Percentiles rank a stretch among this genome's conserved stretches.
These are phyloP conservation scores for Candida ovalis DNA, from an alignment of 805 yeast species.

Conservation along the genomic window DNA sequence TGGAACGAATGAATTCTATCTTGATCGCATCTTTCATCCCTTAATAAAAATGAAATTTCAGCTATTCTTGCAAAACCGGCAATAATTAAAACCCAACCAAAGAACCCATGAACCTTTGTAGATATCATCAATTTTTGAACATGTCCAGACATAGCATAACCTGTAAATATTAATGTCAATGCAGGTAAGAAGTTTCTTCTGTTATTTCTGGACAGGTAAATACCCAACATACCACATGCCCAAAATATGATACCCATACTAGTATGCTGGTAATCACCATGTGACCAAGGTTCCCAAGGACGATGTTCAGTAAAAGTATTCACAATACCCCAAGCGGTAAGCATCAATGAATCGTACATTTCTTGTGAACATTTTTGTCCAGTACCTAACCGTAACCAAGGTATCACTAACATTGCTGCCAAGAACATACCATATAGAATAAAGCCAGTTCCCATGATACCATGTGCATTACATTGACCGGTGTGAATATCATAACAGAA, in stretches of 20 bases:
- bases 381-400: slow-evolving; percentile 63
- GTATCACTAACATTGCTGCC: slow-evolving; percentile 61
- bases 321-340: slow-evolving; percentile 87
- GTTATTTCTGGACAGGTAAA: slow-evolving; percentile 67
- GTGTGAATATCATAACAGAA: slow-evolving; percentile 81
- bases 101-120: slow-evolving; percentile 83
- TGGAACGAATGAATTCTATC: slow-evolving; percentile 68
- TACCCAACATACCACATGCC: slow-evolving; percentile 87
- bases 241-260: slow-evolving; percentile 97
- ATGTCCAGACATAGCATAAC: slow-evolving; percentile 93
- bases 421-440: slow-evolving; percentile 74
- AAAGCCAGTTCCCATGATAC: slow-evolving; percentile 92
- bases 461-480: slow-evolving; percentile 96
- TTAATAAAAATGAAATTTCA: slow-evolving; percentile 74
- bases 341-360: slow-evolving; percentile 73
- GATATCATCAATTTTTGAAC: slow-evolving; percentile 70
- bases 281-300: slow-evolving; percentile 86
- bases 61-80: slow-evolving; percentile 76
- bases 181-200: slow-evolving; percentile 77
- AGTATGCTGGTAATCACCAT: slow-evolving; percentile 93
- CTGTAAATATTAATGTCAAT: slow-evolving; percentile 77
- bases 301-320: slow-evolving; percentile 96
- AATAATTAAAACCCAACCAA: slow-evolving; percentile 73
- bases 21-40: slow-evolving; percentile 46
- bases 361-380: slow-evolving; percentile 63